Evolutionary conservation across 2,329 filamentous ascomycete genomes (phyloP).

Genomic region (Alternaria triticina): DNA sequence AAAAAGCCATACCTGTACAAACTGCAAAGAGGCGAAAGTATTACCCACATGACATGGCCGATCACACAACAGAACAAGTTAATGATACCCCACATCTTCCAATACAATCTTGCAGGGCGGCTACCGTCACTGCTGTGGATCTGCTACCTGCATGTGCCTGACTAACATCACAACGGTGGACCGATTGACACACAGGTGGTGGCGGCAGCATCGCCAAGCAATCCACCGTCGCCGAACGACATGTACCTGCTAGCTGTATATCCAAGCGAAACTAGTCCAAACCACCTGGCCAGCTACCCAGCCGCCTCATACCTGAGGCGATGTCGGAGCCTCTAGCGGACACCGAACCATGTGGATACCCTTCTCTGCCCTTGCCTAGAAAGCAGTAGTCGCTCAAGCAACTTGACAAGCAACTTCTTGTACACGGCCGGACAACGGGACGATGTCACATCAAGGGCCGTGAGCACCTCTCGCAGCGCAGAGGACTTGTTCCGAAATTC

Average conservation of each 20-base stretch:
- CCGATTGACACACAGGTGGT: background rate
- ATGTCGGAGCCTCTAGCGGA: background rate
- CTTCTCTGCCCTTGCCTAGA: background rate
- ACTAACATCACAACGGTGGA: background rate
- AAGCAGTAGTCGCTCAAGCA: background rate
- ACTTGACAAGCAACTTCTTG: background rate
- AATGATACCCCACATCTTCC: conserved; percentile 26
- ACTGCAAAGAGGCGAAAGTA: conserved; percentile 4
- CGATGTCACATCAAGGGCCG: background rate
- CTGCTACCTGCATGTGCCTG: background rate
- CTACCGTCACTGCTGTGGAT: background rate
- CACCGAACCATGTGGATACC: background rate
- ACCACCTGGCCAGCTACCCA: background rate
- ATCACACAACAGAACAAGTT: conserved; percentile 24
- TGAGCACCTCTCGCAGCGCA: background rate
- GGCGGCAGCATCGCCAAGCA: background rate
- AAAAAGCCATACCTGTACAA: conserved; percentile 20
- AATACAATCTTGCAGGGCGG: conserved; percentile 1
- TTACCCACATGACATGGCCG: conserved; percentile 3
- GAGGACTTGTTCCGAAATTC: background rate
- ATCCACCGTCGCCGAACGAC: background rate
- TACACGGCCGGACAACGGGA: background rate
- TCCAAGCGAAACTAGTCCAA: background rate
- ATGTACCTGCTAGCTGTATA: background rate
- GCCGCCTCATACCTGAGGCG: background rate